Evolutionary conservation across 495 filamentous ascomycete genomes (phyloP).

Genomic region (Geoglossum glabrum): DNA sequence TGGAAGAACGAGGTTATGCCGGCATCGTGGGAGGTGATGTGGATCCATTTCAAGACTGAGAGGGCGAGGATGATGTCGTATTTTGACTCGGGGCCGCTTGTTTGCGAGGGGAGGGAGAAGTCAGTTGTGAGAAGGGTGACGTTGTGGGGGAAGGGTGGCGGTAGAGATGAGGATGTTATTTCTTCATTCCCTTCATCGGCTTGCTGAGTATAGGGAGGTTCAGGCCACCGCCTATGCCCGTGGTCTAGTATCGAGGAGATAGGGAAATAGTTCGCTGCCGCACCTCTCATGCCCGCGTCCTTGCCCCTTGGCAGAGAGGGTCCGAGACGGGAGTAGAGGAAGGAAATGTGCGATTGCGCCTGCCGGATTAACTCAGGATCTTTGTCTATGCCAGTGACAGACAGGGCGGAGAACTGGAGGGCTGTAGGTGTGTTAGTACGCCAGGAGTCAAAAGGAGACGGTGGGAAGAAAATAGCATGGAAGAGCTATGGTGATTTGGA

Average conservation of each 20-base stretch:
- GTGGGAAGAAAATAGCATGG: neutral
- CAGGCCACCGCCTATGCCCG: slow-evolving; percentile 13
- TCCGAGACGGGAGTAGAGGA: slow-evolving; percentile 12
- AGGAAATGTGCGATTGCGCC: slow-evolving; percentile 16
- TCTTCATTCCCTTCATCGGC: too few species aligned
- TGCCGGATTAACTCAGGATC: slow-evolving; percentile 16
- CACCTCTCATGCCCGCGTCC: neutral
- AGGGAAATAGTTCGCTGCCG: slow-evolving; percentile 16
- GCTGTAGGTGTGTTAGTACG: slow-evolving; percentile 8
- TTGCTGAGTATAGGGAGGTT: neutral
- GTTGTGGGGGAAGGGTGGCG: slow-evolving; percentile 8
- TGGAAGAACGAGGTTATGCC: slow-evolving; percentile 16
- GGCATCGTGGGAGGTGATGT: slow-evolving; percentile 16
- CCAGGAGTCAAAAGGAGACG: neutral
- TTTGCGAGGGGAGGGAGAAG: slow-evolving; percentile 10
- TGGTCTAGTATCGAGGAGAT: slow-evolving; percentile 18
- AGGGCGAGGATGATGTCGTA: slow-evolving; percentile 21
- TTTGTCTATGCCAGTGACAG: slow-evolving; percentile 19
- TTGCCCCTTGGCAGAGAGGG: neutral
- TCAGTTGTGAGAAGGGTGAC: slow-evolving; percentile 16
- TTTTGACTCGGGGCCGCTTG: slow-evolving; percentile 4
- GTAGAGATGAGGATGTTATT: too few species aligned
- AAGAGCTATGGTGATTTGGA: too few species aligned
- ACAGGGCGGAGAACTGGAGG: slow-evolving; percentile 16
- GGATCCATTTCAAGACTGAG: slow-evolving; percentile 24